These are phyloP conservation scores for Zopfia rhizophila DNA, from an alignment of 2,329 filamentous ascomycete species.

Conservation along the genomic window DNA sequence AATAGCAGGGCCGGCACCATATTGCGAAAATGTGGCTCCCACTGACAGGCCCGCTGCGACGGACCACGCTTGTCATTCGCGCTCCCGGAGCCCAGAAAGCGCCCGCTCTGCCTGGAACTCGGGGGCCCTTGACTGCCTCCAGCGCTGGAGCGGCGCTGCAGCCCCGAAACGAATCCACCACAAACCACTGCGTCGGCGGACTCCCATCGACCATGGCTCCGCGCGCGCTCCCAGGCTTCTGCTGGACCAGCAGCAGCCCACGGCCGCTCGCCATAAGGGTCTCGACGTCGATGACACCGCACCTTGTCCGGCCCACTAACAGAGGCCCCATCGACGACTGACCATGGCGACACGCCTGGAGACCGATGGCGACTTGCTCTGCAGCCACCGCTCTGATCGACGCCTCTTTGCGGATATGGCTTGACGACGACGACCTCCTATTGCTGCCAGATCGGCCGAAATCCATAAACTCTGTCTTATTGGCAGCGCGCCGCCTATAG, in stretches of 20 bases:
- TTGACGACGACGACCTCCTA: constrained; percentile 26
- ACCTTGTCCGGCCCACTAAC: not conserved
- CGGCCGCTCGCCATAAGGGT: too few species aligned
- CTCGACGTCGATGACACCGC: constrained; percentile 9
- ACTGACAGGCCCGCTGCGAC: constrained; percentile 42
- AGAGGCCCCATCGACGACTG: too few species aligned
- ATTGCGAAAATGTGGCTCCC: constrained; percentile 40
- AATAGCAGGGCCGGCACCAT: constrained; percentile 22
- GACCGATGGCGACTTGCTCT: constrained; percentile 1
- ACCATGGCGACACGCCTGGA: not conserved
- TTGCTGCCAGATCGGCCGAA: not conserved
- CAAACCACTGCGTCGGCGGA: too few species aligned
- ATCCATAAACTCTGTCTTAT: constrained; percentile 7
- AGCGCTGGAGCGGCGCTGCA: not conserved
- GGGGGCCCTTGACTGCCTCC: not conserved
- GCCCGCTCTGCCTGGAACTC: too few species aligned
- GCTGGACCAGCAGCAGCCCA: too few species aligned
- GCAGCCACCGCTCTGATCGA: constrained; percentile 43
- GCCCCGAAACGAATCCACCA: too few species aligned
- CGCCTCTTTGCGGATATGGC: constrained; percentile 44
- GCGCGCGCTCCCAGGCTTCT: too few species aligned
- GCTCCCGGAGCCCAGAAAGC: constrained; percentile 36
- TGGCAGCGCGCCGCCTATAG: constrained; percentile 5
- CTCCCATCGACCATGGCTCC: too few species aligned
- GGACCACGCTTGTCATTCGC: constrained; percentile 48